These are phyloP conservation scores for Hortiboletus campestris DNA, from an alignment of 768 basidiomycete species.

Conservation along the genomic window DNA sequence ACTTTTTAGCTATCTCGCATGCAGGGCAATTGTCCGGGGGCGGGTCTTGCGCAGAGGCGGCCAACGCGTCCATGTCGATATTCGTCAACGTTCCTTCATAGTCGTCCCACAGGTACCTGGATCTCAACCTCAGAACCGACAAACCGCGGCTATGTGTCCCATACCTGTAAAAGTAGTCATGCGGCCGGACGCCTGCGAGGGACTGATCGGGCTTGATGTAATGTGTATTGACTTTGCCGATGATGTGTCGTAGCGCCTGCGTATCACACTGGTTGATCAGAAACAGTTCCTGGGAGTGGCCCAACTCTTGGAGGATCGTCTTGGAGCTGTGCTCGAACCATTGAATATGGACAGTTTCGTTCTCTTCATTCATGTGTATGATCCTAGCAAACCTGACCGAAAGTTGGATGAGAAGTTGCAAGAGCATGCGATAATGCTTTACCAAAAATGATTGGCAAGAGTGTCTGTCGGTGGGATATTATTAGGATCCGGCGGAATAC, in stretches of 20 bases:
- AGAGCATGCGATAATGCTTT: background rate
- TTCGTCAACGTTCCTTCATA: constrained; percentile 45
- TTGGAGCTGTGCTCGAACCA: constrained; percentile 74
- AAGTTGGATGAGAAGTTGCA: background rate
- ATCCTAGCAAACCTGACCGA: constrained; percentile 66
- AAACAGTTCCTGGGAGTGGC: constrained; percentile 64
- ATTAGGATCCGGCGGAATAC: constrained; percentile 34
- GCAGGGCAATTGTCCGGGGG: constrained; percentile 54
- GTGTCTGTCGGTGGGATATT: constrained; percentile 39
- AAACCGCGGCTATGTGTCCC: background rate
- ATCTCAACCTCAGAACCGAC: background rate
- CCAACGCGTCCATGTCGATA: constrained; percentile 31
- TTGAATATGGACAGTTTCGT: constrained; percentile 56
- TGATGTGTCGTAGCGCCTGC: constrained; percentile 38
- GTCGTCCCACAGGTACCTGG: constrained; percentile 52
- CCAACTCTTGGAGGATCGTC: constrained; percentile 59
- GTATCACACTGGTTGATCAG: constrained; percentile 53
- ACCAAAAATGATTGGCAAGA: constrained; percentile 68
- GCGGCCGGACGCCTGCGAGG: constrained; percentile 26
- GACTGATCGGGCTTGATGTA: constrained; percentile 27
- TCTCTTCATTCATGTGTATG: constrained; percentile 45
- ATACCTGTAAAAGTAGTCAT: constrained; percentile 60
- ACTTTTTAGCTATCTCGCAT: constrained; percentile 40
- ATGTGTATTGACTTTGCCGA: constrained; percentile 49
- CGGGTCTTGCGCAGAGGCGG: background rate